Evolutionary conservation across 1,139 yeast genomes (phyloP), one percentile per base, ranked within the genome.

Genomic region (Petasospora fabianii): DNA sequence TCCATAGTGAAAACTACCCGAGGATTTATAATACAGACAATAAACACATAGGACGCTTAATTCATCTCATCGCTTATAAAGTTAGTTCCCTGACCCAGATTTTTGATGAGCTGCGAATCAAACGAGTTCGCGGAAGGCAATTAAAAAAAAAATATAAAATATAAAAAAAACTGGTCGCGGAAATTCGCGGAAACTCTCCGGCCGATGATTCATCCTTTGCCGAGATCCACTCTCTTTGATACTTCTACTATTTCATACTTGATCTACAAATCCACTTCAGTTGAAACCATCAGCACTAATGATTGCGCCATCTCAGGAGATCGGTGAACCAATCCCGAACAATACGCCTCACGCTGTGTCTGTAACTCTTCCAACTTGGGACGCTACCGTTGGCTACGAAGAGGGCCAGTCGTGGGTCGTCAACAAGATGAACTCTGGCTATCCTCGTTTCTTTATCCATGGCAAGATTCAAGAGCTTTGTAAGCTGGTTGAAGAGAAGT

Each of bases 361-460:
- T 9, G 97, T 90, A 35, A 84, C 96, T 1, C 70, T 90, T 34
- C 97, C 97, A 6, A 84, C 96, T 0, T 90, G 97, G 97, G 85
- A 78, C 38, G 88, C 95, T 27, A 85, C 85, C 11, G 85, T 90
- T 4, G 96, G 87, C 6, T 90, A 90, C 56, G 97, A 90, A 61
- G 94, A 85, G 61, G 96, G 96, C 10, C 78, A 84, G 55, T 80
- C 74, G 15, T 82, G 92, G 86, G 90, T 90, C 5, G 79, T 81
- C n/a, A 65, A 70, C 35, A 77, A 79, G 57, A 84, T 90, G 94
- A 69, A 69, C 41, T 77, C 92, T 3, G 97, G 97, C 1, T 90
- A 90, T 60, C 97, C 97, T 3, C 66, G 95, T 39, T 88, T 87
- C 60, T 86, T 83, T 62, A 77, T 87, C 45, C 96, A 90, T 58